Evolutionary conservation across 148 eudicot species (phyloP).

Genomic region (Silene latifolia): DNA sequence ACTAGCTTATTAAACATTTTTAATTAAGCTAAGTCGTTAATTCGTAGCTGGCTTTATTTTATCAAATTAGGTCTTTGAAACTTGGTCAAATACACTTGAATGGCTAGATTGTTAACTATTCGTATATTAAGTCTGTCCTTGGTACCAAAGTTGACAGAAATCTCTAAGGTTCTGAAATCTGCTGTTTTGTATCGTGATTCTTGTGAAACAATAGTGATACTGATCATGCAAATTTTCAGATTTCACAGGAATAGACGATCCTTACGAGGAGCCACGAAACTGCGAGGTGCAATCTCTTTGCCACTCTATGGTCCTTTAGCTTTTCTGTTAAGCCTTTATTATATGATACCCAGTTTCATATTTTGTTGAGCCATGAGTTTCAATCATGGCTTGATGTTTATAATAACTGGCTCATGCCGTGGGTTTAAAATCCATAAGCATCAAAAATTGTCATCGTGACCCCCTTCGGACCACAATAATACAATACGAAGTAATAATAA

Average conservation of each 20-base stretch:
- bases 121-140: neutral
- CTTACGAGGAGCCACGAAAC: constrained; percentile 74
- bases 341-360: neutral
- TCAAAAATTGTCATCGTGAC: neutral
- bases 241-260: constrained; percentile 96
- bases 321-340: neutral
- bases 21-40: neutral
- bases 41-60: neutral
- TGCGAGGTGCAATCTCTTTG: constrained; percentile 60
- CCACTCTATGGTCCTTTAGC: neutral
- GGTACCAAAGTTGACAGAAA: neutral
- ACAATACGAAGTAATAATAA: neutral
- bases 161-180: neutral
- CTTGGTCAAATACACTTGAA: neutral
- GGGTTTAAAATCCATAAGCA: too few relatives aligned
- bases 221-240: constrained; percentile 44
- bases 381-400: too few relatives aligned
- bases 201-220: neutral
- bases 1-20: neutral
- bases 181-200: neutral
- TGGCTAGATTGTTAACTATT: neutral
- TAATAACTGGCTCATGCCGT: too few relatives aligned
- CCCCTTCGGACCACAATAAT: neutral
- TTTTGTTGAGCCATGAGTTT: neutral
- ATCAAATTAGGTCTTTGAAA: neutral